Base-by-base conservation (phyloP, 179 eudicot species). In the Silene coronaria region DNA sequence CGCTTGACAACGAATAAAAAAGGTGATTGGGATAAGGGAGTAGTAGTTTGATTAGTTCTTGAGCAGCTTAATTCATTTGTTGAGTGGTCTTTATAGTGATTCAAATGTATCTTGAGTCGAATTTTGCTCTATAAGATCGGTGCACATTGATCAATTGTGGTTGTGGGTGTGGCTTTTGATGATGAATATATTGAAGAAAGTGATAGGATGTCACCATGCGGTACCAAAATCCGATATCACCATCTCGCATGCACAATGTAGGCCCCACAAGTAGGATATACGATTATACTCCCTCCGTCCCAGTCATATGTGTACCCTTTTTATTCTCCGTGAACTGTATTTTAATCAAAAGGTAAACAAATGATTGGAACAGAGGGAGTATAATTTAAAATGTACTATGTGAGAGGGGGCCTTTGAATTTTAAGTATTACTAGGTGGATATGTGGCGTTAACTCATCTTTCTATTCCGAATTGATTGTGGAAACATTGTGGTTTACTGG, bases 71-170 rank as follows among this genome's bases (percentile, higher is more conserved):
- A 51, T 62, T n/a, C 45, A 32, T 3, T 4, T 36, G 19, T 12
- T 64, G 22, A 46, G 68, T 53, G 84, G 77, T 81, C 81, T 70
- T 57, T 1, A 11, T 53, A 7, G 12, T 28, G 71, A 74, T 81
- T 34, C 53, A 24, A 61, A 22, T 6, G 5, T 12, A 6, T 23
- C 14, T 23, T 17, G 21, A 2, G 2, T 6, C 6, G 11, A 48
- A 13, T 22, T 46, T 45, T 14, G 58, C 23, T 46, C 48, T 34
- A n/a, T 8, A 3, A 34, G 51, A 38, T n/a, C 23, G 42, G 26
- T 13, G 0, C 17, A 16, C 30, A 69, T 46, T 70, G 60, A 51
- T 4, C 38, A 27, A 70, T 55, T 55, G 32, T 66, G 0, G n/a
- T 0, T 59, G 32, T 7, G 59, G 32, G 32, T n/a, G 32, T 28